These are phyloP conservation scores for Meripilus lineatus DNA, from an alignment of 1,284 basidiomycete species.

Conservation along the genomic window DNA sequence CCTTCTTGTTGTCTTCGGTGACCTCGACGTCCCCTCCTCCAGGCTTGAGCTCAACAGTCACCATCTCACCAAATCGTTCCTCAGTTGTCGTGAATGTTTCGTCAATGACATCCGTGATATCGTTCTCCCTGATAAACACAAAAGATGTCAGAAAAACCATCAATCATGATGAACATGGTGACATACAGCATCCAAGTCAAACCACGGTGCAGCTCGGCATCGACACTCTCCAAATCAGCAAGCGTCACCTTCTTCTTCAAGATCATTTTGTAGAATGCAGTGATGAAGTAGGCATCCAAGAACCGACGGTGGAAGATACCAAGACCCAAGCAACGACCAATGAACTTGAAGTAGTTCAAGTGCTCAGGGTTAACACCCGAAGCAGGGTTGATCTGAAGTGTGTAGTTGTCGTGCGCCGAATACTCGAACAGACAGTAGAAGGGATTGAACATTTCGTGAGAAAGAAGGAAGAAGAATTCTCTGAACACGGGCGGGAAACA, in stretches of 20 bases:
- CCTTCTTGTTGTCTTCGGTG: conserved; percentile 98
- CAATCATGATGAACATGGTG: too few species aligned
- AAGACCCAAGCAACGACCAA: conserved; percentile 89
- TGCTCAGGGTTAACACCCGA: conserved; percentile 99
- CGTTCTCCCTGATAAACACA: conserved; percentile 67
- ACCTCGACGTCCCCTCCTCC: conserved; percentile 83
- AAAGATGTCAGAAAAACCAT: background rate
- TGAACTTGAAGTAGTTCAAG: conserved; percentile 99
- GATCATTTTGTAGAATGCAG: conserved; percentile 99
- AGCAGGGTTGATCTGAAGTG: conserved; percentile 96
- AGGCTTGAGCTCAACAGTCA: conserved; percentile 90
- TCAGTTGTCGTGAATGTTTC: conserved; percentile 95
- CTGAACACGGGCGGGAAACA: conserved; percentile 35
- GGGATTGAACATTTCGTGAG: conserved; percentile 98
- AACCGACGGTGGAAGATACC: conserved; percentile 99
- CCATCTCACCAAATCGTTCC: conserved; percentile 96
- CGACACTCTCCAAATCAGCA: conserved; percentile 87
- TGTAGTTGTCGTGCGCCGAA: conserved; percentile 99
- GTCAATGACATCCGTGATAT: conserved; percentile 91
- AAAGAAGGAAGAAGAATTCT: conserved; percentile 99
- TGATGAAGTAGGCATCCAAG: conserved; percentile 98
- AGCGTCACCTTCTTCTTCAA: conserved; percentile 83
- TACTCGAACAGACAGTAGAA: conserved; percentile 99
- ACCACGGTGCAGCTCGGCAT: conserved; percentile 87
- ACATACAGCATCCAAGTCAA: conserved; percentile 96